Base-by-base conservation (phyloP, 768 basidiomycete genomes). In the Rhizopogon vinicolor region DNA sequence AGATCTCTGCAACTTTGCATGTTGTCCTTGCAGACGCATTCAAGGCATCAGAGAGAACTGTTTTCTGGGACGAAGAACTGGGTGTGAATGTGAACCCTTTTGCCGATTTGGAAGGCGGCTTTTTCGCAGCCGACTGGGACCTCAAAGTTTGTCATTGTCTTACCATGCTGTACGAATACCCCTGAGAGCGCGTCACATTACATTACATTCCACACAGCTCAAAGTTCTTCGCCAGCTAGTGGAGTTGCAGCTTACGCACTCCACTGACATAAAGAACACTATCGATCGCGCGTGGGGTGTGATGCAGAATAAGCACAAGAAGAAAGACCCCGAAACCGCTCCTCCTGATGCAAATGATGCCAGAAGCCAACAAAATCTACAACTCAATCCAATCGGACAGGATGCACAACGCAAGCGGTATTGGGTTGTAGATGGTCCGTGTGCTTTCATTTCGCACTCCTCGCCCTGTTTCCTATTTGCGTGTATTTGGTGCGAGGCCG, bases 391-490 rank as follows among this genome's bases (percentile, higher is more conserved):
- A 16, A 66, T 93, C 25, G 92, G 92, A 43, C 89, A 91, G 65
- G 92, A 94, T 67, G 70, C 67, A 51, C 77, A 79, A 51, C 82
- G 88, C 61, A 89, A 82, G 70, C 87, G 92, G 51, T 94, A 85
- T 72, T 94, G 92, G 92, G 72, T 87, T 61, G 81, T 81, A 68
- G 92, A 93, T 83, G 89, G 91, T 94, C 77, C 79, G 91, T 91
- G 77, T 76, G 67, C 60, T 59, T 66, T 70, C 62, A 70, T 70
- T 65, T 70, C 63, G 48, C 62, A 53, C 61, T 68, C 60, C 58
- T 63, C 51, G 70, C 65, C 56, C 65, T 64, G 60, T 62, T 58
- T 63, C 69, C 44, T 87, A 83, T 88, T 89, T 89, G 83, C 72
- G 74, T 78, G 73, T 88, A 83, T 88, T 89, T 89, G 78, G 70